Percentiles rank a stretch among this genome's conserved stretches.
These are phyloP conservation scores for Vitis vinifera DNA, from an alignment of 164 flowering plant species.

Conservation along the genomic window DNA sequence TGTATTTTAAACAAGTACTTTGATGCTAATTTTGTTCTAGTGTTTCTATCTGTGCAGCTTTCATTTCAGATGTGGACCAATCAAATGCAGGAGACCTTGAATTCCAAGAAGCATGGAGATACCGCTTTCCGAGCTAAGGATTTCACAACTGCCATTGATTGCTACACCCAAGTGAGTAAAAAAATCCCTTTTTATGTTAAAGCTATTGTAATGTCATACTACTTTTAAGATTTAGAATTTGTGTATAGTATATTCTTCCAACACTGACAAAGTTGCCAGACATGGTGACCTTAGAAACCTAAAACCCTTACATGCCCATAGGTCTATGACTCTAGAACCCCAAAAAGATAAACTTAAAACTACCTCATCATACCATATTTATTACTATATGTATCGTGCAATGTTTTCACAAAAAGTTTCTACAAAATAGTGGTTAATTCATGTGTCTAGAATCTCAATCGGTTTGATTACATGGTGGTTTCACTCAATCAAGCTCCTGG, in stretches of 20 bases:
- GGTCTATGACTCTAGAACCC: too few species aligned
- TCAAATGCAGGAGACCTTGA: constrained; percentile 89
- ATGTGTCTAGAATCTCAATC: too few species aligned
- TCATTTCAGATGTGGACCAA: constrained; percentile 96
- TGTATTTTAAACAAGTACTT: background rate
- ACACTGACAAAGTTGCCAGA: background rate
- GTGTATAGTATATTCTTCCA: background rate
- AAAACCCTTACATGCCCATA: too few species aligned
- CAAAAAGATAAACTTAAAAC: too few species aligned
- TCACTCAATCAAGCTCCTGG: too few species aligned
- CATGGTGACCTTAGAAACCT: too few species aligned
- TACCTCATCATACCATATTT: too few species aligned
- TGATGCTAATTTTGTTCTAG: constrained; percentile 1
- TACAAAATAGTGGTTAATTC: too few species aligned
- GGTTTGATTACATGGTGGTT: too few species aligned
- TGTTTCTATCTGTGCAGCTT: constrained; percentile 51
- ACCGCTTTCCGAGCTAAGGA: constrained; percentile 83
- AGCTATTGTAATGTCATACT: background rate
- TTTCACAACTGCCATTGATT: constrained; percentile 69
- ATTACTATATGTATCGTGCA: too few species aligned
- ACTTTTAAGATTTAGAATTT: background rate
- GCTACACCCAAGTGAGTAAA: constrained; percentile 61
- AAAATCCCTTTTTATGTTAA: background rate
- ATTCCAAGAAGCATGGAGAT: constrained; percentile 87
- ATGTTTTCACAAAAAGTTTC: too few species aligned